Base-by-base conservation (phyloP, 1,284 basidiomycete genomes). In the Puccinia horiana region DNA sequence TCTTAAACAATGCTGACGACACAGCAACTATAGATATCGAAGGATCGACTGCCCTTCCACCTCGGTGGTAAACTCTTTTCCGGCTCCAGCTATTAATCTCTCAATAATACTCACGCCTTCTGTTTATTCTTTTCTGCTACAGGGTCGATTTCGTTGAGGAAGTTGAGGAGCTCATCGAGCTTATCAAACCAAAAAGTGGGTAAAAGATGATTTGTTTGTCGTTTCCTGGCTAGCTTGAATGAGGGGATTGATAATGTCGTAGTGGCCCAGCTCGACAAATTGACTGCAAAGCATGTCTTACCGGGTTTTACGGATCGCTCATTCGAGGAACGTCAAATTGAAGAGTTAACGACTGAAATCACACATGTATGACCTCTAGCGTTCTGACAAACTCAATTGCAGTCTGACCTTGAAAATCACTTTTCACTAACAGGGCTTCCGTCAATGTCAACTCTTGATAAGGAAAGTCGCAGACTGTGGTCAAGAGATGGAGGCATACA, bases 281-380 rank as follows among this genome's bases (percentile, higher is more conserved):
- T 99, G 12, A 96, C 99, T 85, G 93, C 95, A 83, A 97, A 95
- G 87, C 96, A 98, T 87, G 92, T 93, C 78, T 90, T 99, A 2
- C 97, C 97, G 83, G 95, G 95, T 1, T 99, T 99, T 87, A 91
- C 94, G 86, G 97, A 99, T 90, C 93, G 96, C 81, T 90, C 93
- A 0, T 91, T 91, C 20, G 96, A 99, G 88, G 96, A 99, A 88
- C 90, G 92, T 84, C 95, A 98, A 87, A 99, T 99, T 84, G 94
- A 98, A 86, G 87, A 90, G 26, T 89, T 93, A 61, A 96, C 96
- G 0, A 91, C 90, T 44, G 93, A 95, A 83, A 95, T 99, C 87
- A 98, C 96, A 69, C 90, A 92, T 85, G 94, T 93, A 54, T 29
- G 23, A 6, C 29, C 44, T 47, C n/a, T 49, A 72, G 20, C 29